Evolutionary conservation across 441 rosid species (phyloP), one percentile per base, ranked within the genome.

Genomic region (Pelargonium australe): DNA sequence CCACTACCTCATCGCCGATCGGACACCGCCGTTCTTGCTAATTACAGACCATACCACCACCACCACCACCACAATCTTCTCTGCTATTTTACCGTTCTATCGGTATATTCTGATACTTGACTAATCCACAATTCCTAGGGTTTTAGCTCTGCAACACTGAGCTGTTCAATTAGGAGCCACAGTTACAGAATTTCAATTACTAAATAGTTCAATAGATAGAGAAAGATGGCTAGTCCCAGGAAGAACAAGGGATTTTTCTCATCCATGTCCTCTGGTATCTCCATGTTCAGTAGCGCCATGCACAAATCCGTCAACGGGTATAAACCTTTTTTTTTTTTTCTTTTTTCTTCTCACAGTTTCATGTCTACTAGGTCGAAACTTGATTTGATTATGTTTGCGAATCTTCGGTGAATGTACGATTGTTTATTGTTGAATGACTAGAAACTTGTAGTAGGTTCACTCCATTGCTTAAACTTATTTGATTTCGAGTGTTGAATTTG

Each of bases 281-380:
- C 91, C 77, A 68, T 83, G 80, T 85, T 87, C 69, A 85, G 91
- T 45, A 83, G 64, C 80, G 86, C 87, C 82, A 73, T 85, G 83
- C 82, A 86, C 70, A 80, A 89, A 87, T 87, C 91, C 65, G 86
- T 81, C 73, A 78, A 82, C 84, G 91, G 83, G 89, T 85, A 68
- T 63, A 60, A 75, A 19, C 73, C 66, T 23, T 25, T 3, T 2
- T 14, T 28, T 31, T 62, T 47, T 28, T n/a, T n/a, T n/a, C n/a
- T n/a, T n/a, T n/a, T n/a, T n/a, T n/a, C n/a, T 28, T 28, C 34
- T 28, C 34, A 28, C 34, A 28, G 7, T 4, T 34, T 34, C 7
- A 34, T 7, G 40, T 34, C 7, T 34, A 34, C 40, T 34, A 5
- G 6, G 40, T 34, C 7, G 6, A 34, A 34, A 4, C 40, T 34